Evolutionary conservation across 2,329 filamentous ascomycete species (phyloP), one percentile per base, ranked within the genome.

Genomic region (Acrodontium crateriforme): DNA sequence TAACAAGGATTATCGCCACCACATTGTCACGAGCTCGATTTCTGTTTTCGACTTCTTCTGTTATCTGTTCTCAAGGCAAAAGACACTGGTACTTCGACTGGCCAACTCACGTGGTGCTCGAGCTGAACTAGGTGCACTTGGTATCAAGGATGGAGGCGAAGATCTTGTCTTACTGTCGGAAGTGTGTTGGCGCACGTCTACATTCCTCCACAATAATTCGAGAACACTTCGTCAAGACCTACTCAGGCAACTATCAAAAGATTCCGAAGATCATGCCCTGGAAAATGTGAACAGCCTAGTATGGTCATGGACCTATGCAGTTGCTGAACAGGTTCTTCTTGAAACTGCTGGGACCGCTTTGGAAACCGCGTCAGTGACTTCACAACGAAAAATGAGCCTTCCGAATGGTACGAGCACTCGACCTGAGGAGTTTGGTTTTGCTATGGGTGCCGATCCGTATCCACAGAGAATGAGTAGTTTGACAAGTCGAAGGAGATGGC

Each of bases 11-110:
- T 98, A 95, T 49, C 73, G 87, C 28, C 83, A 91, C 32, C 72
- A 92, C 44, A 98, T 98, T 26, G 63, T 98, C 20, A 78, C 81
- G 9, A 98, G 91, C 58, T 81, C 93, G 40, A 91, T 98, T 18
- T 98, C 89, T 0, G 66, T 93, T 3, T 94, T 95, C 48, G 89
- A 98, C 53, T 95, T 98, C 51, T 69, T 82, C 27, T 82, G 79
- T 42, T 98, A 98, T 51, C 74, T 98, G 9, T 98, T 95, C 52
- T 75, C 83, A 3, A 71, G 89, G 14, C 87, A 98, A 45, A 72
- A 93, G 37, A 71, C 78, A 3, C 58, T 98, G 1, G 64, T 95
- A 2, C 63, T 93, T 9, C 71, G 85, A 4, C 67, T 92, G 1
- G 84, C 80, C n/a, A 89, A 87, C 46, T 55, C 56, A n/a, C 47